A percentile compares a stretch with the other conserved stretches of the same genome.
Conservation (phyloP, 2,329 filamentous ascomycete species). For the Gaeumannomyces tritici region DNA sequence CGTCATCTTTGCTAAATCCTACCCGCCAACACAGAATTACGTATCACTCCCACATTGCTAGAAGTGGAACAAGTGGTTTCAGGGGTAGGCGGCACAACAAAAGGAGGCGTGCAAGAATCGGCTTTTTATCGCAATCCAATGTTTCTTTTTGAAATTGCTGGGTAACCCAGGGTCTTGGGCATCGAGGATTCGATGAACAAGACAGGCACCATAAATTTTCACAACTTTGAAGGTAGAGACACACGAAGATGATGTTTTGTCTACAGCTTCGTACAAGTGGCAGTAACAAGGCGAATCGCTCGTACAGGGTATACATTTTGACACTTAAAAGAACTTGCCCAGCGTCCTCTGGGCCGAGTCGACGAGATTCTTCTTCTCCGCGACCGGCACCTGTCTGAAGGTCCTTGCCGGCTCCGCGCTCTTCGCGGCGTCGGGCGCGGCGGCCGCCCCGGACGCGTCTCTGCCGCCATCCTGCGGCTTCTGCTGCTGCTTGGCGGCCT, state of each 20-base stretch:
- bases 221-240: neutral
- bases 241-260: neutral
- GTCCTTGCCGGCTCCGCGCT: slow-evolving; percentile 27
- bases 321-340: slow-evolving; percentile 53
- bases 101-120: no score
- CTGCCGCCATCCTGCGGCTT: slow-evolving; percentile 19
- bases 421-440: slow-evolving; percentile 10
- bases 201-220: neutral
- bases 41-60: no score
- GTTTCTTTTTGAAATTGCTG: no score
- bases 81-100: no score
- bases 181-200: no score
- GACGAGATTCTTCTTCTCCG: slow-evolving; percentile 33
- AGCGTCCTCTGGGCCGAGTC: slow-evolving; percentile 48
- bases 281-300: neutral
- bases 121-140: no score
- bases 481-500: slow-evolving; percentile 32
- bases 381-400: slow-evolving; percentile 59
- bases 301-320: neutral
- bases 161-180: no score
- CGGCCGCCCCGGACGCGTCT: slow-evolving; percentile 1
- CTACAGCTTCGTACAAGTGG: neutral
- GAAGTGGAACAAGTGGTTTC: no score
- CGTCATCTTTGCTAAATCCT: no score
- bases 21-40: no score